Base-by-base conservation (phyloP, 2,329 filamentous ascomycete species). In the Monilinia laxa region DNA sequence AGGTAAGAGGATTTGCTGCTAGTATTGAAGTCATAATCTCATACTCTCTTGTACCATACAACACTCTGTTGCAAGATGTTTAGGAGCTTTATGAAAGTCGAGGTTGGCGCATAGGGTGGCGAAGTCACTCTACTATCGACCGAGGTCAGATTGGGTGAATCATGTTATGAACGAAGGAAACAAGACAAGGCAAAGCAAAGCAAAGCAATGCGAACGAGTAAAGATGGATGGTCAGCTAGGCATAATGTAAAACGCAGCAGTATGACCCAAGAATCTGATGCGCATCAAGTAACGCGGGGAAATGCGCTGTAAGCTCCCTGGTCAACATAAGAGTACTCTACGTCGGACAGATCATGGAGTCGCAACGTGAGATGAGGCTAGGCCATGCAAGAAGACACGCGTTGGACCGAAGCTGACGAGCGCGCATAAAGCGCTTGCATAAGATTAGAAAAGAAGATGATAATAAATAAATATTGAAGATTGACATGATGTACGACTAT, bases 11-110 rank as follows among this genome's bases (percentile, higher is more conserved):
- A 67, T 73, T 73, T 58, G 70, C 70, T 67, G 70, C 62, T n/a
- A 76, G 67, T 68, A 75, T 68, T 31, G 74, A 75, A 75, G 73
- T 76, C 75, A 76, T 76, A 72, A 71, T 76, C 68, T 68, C 60
- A 68, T 54, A 31, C 31, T 38, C 49, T 57, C 28, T 56, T 38
- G 25, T 40, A 40, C 12, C 40, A 35, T 49, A 16, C 45, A 38
- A 25, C 10, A 40, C 60, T 42, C 35, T 42, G 28, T 42, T 28
- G 51, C 20, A 20, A 54, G 14, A 25, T 38, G n/a, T 23, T 62
- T 40, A 45, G 47, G 25, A 51, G 25, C 40, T 54, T 23, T 54
- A 52, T 20, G 28, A 45, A 16, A 53, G 51, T 54, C 45, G 58
- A 31, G 40, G 42, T 53, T 66, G 53, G 58, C 49, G 64, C 64